Conservation (phyloP, 2,329 filamentous ascomycete species). For the Sclerotinia spermophila region DNA sequence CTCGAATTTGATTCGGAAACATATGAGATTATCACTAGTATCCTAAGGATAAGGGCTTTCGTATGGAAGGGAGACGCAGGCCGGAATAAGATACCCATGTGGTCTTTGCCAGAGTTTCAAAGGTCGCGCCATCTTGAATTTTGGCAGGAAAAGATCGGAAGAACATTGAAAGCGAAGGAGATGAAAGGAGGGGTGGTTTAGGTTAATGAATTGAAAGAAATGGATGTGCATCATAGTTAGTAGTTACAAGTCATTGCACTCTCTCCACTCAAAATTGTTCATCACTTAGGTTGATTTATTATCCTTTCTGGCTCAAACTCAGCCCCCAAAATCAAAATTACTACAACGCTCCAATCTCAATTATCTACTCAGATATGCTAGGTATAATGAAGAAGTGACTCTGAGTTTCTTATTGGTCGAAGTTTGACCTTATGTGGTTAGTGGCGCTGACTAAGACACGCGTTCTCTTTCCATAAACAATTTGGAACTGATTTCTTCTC, state of each 20-base stretch:
- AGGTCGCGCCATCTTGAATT: slow-evolving; percentile 22
- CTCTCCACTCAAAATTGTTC: not conserved
- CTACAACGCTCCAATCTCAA: no score
- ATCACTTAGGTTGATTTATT: not conserved
- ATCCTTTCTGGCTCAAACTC: not conserved
- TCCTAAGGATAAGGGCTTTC: slow-evolving; percentile 23
- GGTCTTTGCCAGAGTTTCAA: slow-evolving; percentile 34
- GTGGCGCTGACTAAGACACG: not conserved
- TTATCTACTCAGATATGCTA: not conserved
- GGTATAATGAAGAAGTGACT: no score
- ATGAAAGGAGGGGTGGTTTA: not conserved
- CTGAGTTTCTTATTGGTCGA: not conserved
- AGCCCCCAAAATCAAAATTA: no score
- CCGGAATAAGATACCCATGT: slow-evolving; percentile 26
- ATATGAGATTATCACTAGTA: slow-evolving; percentile 29
- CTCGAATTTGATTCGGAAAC: slow-evolving; percentile 36
- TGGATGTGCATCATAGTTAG: not conserved
- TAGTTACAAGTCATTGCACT: not conserved
- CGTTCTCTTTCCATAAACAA: not conserved
- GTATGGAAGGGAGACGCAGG: slow-evolving; percentile 26
- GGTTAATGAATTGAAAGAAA: not conserved
- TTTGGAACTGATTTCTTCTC: not conserved
- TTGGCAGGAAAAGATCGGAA: slow-evolving; percentile 31
- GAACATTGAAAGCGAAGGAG: slow-evolving; percentile 19
- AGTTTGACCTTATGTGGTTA: no score